These are phyloP conservation scores for Lanmaoa rubissima DNA, from an alignment of 768 basidiomycete genomes.

Conservation along the genomic window DNA sequence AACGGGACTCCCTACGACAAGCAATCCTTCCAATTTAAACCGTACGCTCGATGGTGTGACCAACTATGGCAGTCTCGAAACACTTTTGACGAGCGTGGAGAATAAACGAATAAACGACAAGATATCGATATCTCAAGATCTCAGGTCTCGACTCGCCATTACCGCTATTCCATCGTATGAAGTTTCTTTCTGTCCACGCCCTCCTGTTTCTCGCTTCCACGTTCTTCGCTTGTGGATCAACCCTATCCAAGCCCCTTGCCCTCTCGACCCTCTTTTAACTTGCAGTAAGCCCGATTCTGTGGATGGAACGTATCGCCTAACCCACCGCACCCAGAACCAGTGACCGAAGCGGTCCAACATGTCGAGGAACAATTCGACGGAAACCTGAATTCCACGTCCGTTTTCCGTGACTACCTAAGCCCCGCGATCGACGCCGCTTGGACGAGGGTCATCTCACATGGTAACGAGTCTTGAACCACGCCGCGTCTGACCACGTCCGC, in stretches of 20 bases:
- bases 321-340: not conserved
- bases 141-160: not conserved
- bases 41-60: too few relatives aligned
- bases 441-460: not conserved
- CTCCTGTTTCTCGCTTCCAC: not conserved
- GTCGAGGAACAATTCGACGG: constrained; percentile 2
- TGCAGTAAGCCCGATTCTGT: not conserved
- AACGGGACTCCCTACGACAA: too few relatives aligned
- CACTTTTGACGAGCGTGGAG: not conserved
- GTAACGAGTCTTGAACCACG: too few relatives aligned
- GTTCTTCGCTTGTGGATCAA: not conserved
- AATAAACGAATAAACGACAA: not conserved
- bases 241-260: not conserved
- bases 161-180: not conserved
- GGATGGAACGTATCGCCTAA: not conserved
- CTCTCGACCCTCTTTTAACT: not conserved
- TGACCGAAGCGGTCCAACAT: constrained; percentile 4
- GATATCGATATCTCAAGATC: not conserved
- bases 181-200: not conserved
- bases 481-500: too few relatives aligned
- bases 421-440: constrained; percentile 9
- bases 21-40: too few relatives aligned
- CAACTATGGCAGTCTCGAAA: not conserved
- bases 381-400: not conserved
- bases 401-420: not conserved